Percentiles rank a stretch among this genome's conserved stretches.
phyloP scores from a whole-genome alignment of 176 grass and related monocot species.

The Carex parvula region DNA sequence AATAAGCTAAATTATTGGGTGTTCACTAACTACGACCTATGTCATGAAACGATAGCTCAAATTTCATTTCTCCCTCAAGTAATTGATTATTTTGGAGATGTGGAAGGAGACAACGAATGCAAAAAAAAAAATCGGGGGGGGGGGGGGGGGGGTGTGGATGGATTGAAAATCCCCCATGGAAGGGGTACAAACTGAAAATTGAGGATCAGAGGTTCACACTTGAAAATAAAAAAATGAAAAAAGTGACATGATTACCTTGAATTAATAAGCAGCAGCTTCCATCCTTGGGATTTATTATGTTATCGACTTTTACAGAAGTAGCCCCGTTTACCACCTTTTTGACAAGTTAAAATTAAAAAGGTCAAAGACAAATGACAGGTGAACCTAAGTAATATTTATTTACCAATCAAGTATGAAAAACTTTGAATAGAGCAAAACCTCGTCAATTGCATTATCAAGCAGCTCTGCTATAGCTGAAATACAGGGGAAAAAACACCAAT shows the following conservation, averaged over 20 bases:
- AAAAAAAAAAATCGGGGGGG: neutral
- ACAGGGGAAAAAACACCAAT: slow-evolving; percentile 16
- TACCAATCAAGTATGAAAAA: slow-evolving; percentile 12
- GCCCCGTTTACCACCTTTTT: slow-evolving; percentile 61
- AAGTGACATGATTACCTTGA: slow-evolving; percentile 45
- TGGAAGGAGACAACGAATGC: neutral
- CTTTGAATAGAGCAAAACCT: slow-evolving; percentile 41
- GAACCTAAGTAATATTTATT: neutral
- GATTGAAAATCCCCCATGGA: neutral
- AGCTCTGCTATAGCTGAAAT: slow-evolving; percentile 62
- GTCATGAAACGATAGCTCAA: neutral
- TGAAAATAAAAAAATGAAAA: neutral
- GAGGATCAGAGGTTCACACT: neutral
- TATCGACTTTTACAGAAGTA: slow-evolving; percentile 55
- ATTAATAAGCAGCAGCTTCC: slow-evolving; percentile 55
- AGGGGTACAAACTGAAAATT: neutral
- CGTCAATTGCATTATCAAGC: slow-evolving; percentile 57
- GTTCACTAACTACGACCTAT: slow-evolving; percentile 15
- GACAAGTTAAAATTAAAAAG: slow-evolving; percentile 23
- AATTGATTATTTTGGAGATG: slow-evolving; percentile 1
- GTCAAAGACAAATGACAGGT: slow-evolving; percentile 11
- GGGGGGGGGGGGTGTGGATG: too few relatives aligned
- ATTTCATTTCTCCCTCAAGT: neutral
- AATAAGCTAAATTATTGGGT: too few relatives aligned
- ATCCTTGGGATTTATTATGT: slow-evolving; percentile 38